These are phyloP conservation scores for Cordyceps javanica DNA, from an alignment of 2,329 filamentous ascomycete species.

Conservation along the genomic window DNA sequence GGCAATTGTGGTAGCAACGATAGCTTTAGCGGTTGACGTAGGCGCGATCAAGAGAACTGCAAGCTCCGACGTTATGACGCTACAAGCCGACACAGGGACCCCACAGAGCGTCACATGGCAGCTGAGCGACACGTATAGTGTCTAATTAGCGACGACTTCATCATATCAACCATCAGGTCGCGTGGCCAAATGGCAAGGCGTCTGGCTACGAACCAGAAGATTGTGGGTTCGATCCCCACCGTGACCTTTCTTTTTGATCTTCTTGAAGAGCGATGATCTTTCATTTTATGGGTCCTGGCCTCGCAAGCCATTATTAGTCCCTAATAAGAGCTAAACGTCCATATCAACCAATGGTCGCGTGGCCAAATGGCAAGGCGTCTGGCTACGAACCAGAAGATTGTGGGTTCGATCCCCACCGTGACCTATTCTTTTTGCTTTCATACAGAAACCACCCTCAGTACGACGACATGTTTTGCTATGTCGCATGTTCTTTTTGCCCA, in stretches of 20 bases:
- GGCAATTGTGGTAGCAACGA: neutral
- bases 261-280: too few relatives aligned
- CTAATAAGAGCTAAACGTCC: neutral
- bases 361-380: conserved; percentile 16
- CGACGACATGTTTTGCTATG: too few relatives aligned
- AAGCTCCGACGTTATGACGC: conserved; percentile 9
- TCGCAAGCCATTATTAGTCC: neutral
- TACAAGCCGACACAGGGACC: neutral
- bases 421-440: conserved; percentile 14
- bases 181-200: conserved; percentile 17
- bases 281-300: neutral
- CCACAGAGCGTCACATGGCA: neutral
- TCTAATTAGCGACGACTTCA: neutral
- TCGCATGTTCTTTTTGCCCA: neutral
- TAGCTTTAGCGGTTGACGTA: neutral
- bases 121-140: neutral
- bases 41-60: neutral
- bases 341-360: conserved; percentile 8
- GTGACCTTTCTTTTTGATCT: conserved; percentile 13
- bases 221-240: conserved; percentile 17
- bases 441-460: too few relatives aligned
- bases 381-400: conserved; percentile 16
- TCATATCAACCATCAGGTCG: conserved; percentile 2
- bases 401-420: conserved; percentile 16
- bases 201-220: conserved; percentile 17